Conservation (phyloP, 495 filamentous ascomycete species). For the Neurospora sp. region DNA sequence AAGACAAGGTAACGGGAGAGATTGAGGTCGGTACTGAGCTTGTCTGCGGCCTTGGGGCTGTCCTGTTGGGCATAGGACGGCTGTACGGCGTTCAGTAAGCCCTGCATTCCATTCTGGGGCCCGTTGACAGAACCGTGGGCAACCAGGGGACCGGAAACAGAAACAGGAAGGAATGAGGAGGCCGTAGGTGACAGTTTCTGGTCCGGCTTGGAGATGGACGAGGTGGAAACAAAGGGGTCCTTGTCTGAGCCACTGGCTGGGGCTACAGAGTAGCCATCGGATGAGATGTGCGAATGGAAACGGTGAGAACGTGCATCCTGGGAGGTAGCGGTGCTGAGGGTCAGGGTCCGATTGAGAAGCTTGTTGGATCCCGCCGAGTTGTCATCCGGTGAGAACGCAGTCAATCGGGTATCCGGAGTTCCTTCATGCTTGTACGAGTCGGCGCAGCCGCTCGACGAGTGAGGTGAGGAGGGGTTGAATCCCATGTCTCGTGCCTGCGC, state of each 20-base stretch:
- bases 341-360: slow-evolving; percentile 15
- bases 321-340: slow-evolving; percentile 5
- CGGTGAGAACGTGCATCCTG: slow-evolving; percentile 4
- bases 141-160: slow-evolving; percentile 14
- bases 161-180: slow-evolving; percentile 33
- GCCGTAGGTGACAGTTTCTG: slow-evolving; percentile 43
- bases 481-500: slow-evolving; percentile 25
- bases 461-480: slow-evolving; percentile 43
- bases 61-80: slow-evolving; percentile 4
- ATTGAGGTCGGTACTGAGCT: slow-evolving; percentile 27
- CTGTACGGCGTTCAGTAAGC: background rate
- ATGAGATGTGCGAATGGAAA: slow-evolving; percentile 5
- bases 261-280: slow-evolving; percentile 7
- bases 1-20: slow-evolving; percentile 31
- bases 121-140: slow-evolving; percentile 18
- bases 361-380: slow-evolving; percentile 25
- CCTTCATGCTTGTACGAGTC: slow-evolving; percentile 44
- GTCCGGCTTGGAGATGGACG: slow-evolving; percentile 17
- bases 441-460: slow-evolving; percentile 44
- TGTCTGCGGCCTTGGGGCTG: slow-evolving; percentile 4
- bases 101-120: background rate
- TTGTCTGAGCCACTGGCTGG: slow-evolving; percentile 16
- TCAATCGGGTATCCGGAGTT: slow-evolving; percentile 54
- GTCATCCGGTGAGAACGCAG: slow-evolving; percentile 55
- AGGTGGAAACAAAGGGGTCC: slow-evolving; percentile 33